Evolutionary conservation across 2,329 filamentous ascomycete genomes (phyloP).

Genomic region (Penicillium sp.): DNA sequence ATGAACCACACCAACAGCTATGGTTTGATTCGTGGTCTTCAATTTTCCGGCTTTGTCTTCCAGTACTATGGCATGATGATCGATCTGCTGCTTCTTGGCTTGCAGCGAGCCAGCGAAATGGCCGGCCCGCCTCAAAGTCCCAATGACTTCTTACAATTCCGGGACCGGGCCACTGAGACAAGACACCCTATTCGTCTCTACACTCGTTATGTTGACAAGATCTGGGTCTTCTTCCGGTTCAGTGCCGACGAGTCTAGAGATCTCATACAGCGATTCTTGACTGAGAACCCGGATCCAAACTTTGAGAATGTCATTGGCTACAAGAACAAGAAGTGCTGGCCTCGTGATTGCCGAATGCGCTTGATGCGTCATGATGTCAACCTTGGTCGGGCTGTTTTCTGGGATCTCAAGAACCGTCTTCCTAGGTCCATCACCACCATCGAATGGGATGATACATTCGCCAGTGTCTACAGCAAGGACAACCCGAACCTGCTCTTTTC

Average conservation of each 20-base stretch:
- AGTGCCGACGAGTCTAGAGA: constrained; percentile 91
- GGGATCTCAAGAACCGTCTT: constrained; percentile 96
- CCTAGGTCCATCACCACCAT: constrained; percentile 94
- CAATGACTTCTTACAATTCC: constrained; percentile 97
- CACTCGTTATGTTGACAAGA: constrained; percentile 94
- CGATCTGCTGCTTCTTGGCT: constrained; percentile 83
- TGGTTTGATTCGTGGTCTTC: constrained; percentile 93
- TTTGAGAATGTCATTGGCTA: constrained; percentile 99
- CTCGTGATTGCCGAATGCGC: constrained; percentile 93
- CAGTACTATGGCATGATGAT: constrained; percentile 97
- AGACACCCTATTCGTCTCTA: constrained; percentile 97
- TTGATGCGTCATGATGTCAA: constrained; percentile 99
- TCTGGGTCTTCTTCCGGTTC: constrained; percentile 97
- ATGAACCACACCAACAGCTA: constrained; percentile 99
- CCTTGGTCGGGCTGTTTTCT: constrained; percentile 93
- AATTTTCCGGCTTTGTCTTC: constrained; percentile 98
- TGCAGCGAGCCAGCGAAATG: constrained; percentile 96
- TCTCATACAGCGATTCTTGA: constrained; percentile 94
- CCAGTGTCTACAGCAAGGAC: constrained; percentile 95
- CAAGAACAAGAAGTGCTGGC: constrained; percentile 99
- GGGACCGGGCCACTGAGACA: constrained; percentile 85
- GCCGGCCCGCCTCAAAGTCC: constrained; percentile 89
- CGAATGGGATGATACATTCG: constrained; percentile 98
- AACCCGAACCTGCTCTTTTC: constrained; percentile 97
- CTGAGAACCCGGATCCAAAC: constrained; percentile 96